Conservation (phyloP, 2,329 filamentous ascomycete genomes). For the Aspergillus pseudoviridinutans region DNA sequence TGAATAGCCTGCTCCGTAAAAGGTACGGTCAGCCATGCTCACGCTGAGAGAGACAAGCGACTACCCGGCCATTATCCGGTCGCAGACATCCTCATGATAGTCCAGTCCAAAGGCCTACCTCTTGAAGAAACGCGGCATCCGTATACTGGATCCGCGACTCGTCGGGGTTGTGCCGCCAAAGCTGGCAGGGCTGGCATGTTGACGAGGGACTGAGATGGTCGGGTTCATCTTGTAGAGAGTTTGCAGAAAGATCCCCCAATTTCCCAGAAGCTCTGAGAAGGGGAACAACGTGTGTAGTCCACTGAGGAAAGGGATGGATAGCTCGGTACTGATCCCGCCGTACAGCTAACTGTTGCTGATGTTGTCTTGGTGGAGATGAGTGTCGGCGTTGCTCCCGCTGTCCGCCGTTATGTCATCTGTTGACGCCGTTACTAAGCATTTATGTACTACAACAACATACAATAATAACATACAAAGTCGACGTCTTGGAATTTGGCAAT, state of each 20-base stretch:
- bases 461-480: too few species aligned
- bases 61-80: background rate
- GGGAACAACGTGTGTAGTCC: background rate
- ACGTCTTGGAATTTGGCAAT: background rate
- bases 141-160: constrained; percentile 50
- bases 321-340: background rate
- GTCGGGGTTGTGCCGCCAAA: constrained; percentile 51
- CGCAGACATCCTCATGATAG: background rate
- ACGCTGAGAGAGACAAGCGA: background rate
- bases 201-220: constrained; percentile 57
- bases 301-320: constrained; percentile 5
- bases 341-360: background rate
- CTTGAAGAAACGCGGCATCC: constrained; percentile 65
- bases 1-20: constrained; percentile 53
- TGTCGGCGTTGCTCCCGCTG: background rate
- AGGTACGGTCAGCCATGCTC: constrained; percentile 1
- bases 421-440: background rate
- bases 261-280: background rate
- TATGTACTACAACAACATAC: too few species aligned
- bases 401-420: background rate
- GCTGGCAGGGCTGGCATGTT: constrained; percentile 51
- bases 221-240: constrained; percentile 49
- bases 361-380: background rate
- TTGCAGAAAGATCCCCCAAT: constrained; percentile 3
- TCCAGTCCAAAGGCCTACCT: constrained; percentile 35